Evolutionary conservation across 2,329 filamentous ascomycete genomes (phyloP).

Genomic region (Chrysosphaeria jannelii): DNA sequence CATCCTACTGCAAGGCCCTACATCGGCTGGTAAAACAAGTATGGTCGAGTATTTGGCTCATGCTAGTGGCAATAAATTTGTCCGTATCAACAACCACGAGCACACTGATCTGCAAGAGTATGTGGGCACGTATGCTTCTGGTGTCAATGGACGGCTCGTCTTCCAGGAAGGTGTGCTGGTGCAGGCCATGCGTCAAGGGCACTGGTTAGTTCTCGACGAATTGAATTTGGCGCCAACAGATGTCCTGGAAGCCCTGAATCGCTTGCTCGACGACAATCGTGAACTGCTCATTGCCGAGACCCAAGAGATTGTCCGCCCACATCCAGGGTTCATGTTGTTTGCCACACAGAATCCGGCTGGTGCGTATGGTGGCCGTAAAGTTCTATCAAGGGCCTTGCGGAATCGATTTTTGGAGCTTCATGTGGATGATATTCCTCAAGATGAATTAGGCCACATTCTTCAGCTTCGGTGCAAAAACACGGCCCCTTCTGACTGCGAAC

Average conservation of each 20-base stretch:
- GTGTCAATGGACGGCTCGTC: constrained; percentile 48
- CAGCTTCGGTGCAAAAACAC: constrained; percentile 64
- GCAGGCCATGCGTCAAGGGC: constrained; percentile 67
- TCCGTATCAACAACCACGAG: constrained; percentile 98
- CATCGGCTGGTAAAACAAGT: constrained; percentile 90
- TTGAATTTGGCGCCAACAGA: constrained; percentile 91
- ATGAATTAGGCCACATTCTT: constrained; percentile 74
- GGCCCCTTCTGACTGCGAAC: constrained; percentile 66
- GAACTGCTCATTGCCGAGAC: constrained; percentile 91
- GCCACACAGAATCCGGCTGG: constrained; percentile 93
- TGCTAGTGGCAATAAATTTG: constrained; percentile 83
- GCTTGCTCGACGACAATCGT: constrained; percentile 81
- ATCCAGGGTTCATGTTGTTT: constrained; percentile 91
- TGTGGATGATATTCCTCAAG: constrained; percentile 91
- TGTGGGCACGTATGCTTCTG: constrained; percentile 75
- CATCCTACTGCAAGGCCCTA: constrained; percentile 84
- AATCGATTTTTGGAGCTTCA: constrained; percentile 93
- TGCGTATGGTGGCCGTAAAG: constrained; percentile 80
- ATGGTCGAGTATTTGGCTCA: constrained; percentile 99
- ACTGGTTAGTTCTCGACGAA: constrained; percentile 97
- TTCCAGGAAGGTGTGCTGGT: constrained; percentile 91
- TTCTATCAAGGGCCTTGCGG: constrained; percentile 75
- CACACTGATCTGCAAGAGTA: constrained; percentile 97
- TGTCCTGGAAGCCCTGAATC: constrained; percentile 84
- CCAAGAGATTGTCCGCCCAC: constrained; percentile 72